Conservation (phyloP, 495 filamentous ascomycete genomes). For the Baudoinia panamericana region DNA sequence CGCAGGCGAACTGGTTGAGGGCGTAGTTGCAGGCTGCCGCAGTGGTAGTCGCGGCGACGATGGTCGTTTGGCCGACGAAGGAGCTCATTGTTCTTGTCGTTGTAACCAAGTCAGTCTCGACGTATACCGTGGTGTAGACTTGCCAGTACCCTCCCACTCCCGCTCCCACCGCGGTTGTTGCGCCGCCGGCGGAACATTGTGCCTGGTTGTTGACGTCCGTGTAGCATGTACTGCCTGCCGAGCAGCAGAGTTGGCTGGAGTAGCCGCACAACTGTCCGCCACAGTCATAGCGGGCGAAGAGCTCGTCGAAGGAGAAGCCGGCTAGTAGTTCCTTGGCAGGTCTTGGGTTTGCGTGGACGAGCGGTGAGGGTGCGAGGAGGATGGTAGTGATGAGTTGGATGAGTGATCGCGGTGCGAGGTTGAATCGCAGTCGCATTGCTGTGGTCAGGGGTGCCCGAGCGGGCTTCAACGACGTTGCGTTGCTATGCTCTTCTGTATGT, state of each 20-base stretch:
- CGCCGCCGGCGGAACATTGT: slow-evolving; percentile 36
- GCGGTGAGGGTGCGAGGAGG: slow-evolving; percentile 15
- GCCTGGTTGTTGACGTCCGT: slow-evolving; percentile 46
- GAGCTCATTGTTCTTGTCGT: slow-evolving; percentile 56
- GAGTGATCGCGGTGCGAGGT: slow-evolving; percentile 23
- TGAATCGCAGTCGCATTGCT: too few relatives aligned
- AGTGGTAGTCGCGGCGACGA: slow-evolving; percentile 32
- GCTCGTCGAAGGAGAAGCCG: slow-evolving; percentile 28
- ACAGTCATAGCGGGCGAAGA: slow-evolving; percentile 40
- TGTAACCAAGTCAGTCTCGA: slow-evolving; percentile 52
- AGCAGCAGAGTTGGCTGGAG: slow-evolving; percentile 55
- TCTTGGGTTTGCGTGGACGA: slow-evolving; percentile 22
- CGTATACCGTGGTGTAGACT: slow-evolving; percentile 58
- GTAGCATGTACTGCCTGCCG: slow-evolving; percentile 43
- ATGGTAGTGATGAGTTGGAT: slow-evolving; percentile 22
- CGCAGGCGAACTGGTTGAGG: slow-evolving; percentile 54
- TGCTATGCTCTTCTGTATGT: too few relatives aligned
- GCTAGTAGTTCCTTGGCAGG: slow-evolving; percentile 7
- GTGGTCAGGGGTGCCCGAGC: too few relatives aligned
- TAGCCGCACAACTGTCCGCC: slow-evolving; percentile 51
- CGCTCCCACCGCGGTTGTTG: slow-evolving; percentile 20
- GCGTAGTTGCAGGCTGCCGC: slow-evolving; percentile 43
- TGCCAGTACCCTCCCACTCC: slow-evolving; percentile 35
- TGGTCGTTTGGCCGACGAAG: slow-evolving; percentile 28
- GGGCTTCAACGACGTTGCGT: too few relatives aligned